Evolutionary conservation across 78 protist species (phyloP).

Genomic region (Guillardia theta): DNA sequence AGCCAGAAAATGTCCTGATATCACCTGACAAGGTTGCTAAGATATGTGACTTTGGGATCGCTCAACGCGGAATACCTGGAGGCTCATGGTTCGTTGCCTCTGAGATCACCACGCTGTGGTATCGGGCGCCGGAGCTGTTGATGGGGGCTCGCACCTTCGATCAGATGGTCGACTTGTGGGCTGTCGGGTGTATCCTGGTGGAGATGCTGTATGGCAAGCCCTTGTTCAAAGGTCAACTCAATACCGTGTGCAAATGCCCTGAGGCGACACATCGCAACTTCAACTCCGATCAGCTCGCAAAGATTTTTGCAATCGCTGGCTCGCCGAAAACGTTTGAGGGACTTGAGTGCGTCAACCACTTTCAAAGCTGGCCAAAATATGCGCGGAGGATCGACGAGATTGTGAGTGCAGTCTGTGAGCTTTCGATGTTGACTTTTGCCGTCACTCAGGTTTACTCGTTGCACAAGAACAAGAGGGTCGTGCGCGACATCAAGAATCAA

Average conservation of each 20-base stretch:
- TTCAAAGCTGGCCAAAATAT: neutral
- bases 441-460: too few species aligned
- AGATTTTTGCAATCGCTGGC: slow-evolving; percentile 35
- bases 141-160: neutral
- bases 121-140: slow-evolving; percentile 79
- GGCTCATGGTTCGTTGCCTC: neutral
- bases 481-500: too few species aligned
- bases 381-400: too few species aligned
- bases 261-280: neutral
- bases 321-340: neutral
- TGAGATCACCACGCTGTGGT: slow-evolving; percentile 58
- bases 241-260: neutral
- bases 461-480: too few species aligned
- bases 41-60: neutral
- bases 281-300: neutral
- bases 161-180: slow-evolving; percentile 74
- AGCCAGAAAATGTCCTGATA: neutral
- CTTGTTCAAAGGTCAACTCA: neutral
- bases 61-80: neutral
- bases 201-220: slow-evolving; percentile 59
- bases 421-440: too few species aligned
- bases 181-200: slow-evolving; percentile 80
- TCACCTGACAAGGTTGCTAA: neutral
- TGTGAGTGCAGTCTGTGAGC: too few species aligned
- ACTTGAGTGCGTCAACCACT: neutral